phyloP scores from a whole-genome alignment of 345 rosid genomes.

The Populus deltoides region DNA sequence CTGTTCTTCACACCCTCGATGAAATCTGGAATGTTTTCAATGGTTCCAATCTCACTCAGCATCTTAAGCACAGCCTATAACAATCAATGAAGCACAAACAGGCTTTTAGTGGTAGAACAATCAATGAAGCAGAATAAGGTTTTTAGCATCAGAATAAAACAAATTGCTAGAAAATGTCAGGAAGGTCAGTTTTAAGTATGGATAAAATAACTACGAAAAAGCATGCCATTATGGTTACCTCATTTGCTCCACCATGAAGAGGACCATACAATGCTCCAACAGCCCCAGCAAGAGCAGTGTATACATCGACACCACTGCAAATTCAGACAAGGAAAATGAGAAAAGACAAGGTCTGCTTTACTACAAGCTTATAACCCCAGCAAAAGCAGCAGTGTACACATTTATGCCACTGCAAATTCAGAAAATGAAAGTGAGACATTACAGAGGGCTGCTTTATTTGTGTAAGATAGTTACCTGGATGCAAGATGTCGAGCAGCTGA shows the following conservation, averaged over 20 bases:
- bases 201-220: neutral
- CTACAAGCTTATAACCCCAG: constrained; percentile 31
- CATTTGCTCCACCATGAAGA: constrained; percentile 99
- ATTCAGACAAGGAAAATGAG: constrained; percentile 1
- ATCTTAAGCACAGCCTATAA: constrained; percentile 97
- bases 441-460: constrained; percentile 1
- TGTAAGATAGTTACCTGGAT: constrained; percentile 56
- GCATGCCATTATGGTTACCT: constrained; percentile 43
- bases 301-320: constrained; percentile 92
- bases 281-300: constrained; percentile 92
- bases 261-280: constrained; percentile 97
- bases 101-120: neutral
- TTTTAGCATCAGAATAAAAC: neutral
- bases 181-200: neutral
- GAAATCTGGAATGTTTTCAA: constrained; percentile 90
- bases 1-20: constrained; percentile 93
- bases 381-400: constrained; percentile 84
- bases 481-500: constrained; percentile 98
- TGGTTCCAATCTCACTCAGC: constrained; percentile 81
- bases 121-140: constrained; percentile 3
- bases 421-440: neutral
- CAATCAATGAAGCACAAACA: constrained; percentile 12
- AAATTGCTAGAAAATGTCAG: neutral
- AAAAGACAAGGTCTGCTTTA: neutral
- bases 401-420: constrained; percentile 74